These are phyloP conservation scores for Penicillium digitatum DNA, from an alignment of 2,329 filamentous ascomycete species.

Conservation along the genomic window DNA sequence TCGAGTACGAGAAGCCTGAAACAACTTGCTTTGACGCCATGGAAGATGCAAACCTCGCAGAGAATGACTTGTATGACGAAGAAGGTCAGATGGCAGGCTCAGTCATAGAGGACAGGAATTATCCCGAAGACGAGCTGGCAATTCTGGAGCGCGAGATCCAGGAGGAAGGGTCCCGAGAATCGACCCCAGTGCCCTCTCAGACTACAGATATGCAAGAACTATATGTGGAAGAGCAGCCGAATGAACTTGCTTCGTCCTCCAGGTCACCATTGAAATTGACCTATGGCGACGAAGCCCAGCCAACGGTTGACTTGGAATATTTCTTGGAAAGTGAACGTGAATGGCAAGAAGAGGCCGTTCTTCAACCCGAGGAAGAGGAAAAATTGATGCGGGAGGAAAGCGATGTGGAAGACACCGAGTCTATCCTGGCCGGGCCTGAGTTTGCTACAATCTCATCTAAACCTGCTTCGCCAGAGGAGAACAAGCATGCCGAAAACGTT, in stretches of 20 bases:
- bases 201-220: background rate
- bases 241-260: background rate
- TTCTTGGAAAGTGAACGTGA: background rate
- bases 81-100: background rate
- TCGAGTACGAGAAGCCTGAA: conserved; percentile 14
- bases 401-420: conserved; percentile 19
- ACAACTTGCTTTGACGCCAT: conserved; percentile 21
- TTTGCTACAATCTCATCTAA: background rate
- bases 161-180: background rate
- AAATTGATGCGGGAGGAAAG: conserved; percentile 10
- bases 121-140: background rate
- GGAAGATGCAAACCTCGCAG: conserved; percentile 11
- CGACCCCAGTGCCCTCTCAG: background rate
- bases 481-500: conserved; percentile 12
- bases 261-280: background rate
- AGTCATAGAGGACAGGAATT: background rate
- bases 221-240: background rate
- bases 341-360: conserved; percentile 17
- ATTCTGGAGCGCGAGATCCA: background rate
- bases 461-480: background rate
- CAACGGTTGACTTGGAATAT: no score
- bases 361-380: background rate
- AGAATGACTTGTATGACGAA: background rate
- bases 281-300: background rate
- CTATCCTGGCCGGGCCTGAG: background rate